These are phyloP conservation scores for Sphaerostilbella broomeana DNA, from an alignment of 2,329 filamentous ascomycete genomes.

Conservation along the genomic window DNA sequence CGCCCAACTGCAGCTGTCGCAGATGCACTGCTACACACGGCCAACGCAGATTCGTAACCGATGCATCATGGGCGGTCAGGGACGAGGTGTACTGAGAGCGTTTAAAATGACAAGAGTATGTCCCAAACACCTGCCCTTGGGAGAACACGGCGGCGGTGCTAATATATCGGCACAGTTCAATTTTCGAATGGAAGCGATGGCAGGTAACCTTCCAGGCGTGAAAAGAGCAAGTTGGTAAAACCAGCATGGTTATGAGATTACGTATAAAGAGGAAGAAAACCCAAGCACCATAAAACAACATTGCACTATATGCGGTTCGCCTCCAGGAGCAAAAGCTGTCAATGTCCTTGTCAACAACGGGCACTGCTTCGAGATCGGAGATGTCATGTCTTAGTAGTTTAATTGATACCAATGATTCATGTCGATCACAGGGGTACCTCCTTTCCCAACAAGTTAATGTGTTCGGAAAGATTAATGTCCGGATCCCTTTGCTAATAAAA, in stretches of 20 bases:
- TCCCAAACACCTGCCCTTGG: neutral
- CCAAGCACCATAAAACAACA: no score
- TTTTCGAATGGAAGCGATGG: slow-evolving; percentile 84
- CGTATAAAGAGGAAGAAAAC: no score
- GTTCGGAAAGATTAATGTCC: no score
- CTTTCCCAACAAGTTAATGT: no score
- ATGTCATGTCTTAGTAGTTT: no score
- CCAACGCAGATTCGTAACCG: slow-evolving; percentile 91
- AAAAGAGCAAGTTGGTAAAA: slow-evolving; percentile 91
- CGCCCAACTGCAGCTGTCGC: slow-evolving; percentile 83
- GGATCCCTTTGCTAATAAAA: no score
- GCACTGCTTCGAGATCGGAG: no score
- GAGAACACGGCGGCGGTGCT: neutral
- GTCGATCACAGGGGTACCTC: no score
- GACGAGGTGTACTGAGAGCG: slow-evolving; percentile 81
- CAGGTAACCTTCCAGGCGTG: slow-evolving; percentile 81
- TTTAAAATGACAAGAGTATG: slow-evolving; percentile 82
- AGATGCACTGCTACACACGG: slow-evolving; percentile 95
- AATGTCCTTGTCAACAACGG: no score
- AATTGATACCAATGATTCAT: no score
- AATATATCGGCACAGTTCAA: slow-evolving; percentile 58
- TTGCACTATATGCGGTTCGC: no score
- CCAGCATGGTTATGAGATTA: neutral
- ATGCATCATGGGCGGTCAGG: slow-evolving; percentile 87
- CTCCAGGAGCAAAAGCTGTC: no score